Evolutionary conservation across 2,329 filamentous ascomycete species (phyloP).

Genomic region (Teratosphaeria zuluensis): DNA sequence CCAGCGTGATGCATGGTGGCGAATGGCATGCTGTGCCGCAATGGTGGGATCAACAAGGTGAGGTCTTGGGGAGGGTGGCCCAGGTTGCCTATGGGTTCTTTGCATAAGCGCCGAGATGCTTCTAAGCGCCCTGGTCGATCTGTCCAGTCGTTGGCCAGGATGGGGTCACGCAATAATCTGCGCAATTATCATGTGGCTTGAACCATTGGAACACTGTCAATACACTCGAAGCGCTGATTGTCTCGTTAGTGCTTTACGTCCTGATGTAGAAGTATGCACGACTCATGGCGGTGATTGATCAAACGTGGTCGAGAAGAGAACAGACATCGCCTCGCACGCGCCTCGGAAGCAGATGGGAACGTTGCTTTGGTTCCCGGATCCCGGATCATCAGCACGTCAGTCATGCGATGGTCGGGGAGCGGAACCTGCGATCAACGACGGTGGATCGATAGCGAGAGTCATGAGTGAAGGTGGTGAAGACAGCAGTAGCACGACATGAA

Average conservation of each 20-base stretch:
- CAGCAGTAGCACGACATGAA: neutral
- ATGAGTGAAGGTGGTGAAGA: neutral
- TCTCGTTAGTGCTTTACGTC: neutral
- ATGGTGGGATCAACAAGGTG: neutral
- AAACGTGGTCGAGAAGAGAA: neutral
- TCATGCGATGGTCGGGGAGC: too few relatives aligned
- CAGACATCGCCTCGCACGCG: neutral
- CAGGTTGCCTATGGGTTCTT: neutral
- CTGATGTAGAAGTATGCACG: neutral
- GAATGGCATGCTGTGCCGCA: conserved; percentile 20
- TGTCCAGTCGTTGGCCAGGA: neutral
- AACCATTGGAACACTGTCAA: neutral
- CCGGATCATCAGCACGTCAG: too few relatives aligned
- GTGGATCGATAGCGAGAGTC: too few relatives aligned
- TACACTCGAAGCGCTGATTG: neutral
- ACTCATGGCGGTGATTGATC: neutral
- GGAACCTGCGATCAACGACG: too few relatives aligned
- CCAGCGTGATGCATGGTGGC: conserved; percentile 6
- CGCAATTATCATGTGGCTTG: neutral
- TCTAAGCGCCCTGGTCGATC: neutral
- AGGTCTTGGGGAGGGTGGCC: neutral
- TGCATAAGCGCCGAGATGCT: neutral
- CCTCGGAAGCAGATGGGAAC: too few relatives aligned
- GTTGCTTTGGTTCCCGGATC: too few relatives aligned
- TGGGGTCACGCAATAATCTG: neutral